Base-by-base conservation (phyloP, 176 grass and related monocot genomes). In the Oryza glumipatula region DNA sequence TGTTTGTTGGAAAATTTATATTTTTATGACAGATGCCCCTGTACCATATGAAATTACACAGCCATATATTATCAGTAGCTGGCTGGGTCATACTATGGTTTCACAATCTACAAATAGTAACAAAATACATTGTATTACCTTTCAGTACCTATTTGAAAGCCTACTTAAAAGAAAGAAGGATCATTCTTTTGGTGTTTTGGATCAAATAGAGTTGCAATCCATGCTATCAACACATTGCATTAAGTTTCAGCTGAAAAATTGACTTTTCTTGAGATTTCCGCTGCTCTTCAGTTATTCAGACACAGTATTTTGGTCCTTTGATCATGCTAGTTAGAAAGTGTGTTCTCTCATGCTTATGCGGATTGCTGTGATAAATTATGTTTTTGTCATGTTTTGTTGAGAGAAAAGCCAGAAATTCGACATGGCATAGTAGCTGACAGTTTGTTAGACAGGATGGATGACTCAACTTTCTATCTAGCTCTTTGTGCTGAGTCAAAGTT, bases 401-500 rank as follows among this genome's bases (percentile, higher is more conserved):
- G 24, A 26, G 74, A 41, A 70, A 67, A 11, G 7, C 39, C 41
- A 12, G 49, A 49, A 22, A 3, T 0, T 10, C 24, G 10, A 17
- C 14, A 30, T 16, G 17, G 14, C 21, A 39, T 7, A 33, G 19
- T 16, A 26, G 14, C 15, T 48, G 10, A 54, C n/a, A 77, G 26
- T 64, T 64, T n/a, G 3, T 82, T 77, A 15, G 58, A 77, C 49
- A 11, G 10, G 68, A 26, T n/a, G n/a, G 9, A 82, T 8, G 13
- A 88, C 36, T 6, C 49, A 41, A 49, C 22, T 48, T 15, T 36
- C 16, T 46, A n/a, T 68, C 23, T 0, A 14, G 35, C 46, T 63
- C 4, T 12, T 82, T 76, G 7, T 70, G 14, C 24, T 32, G 21
- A 21, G 16, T n/a, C 67, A 78, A 85, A 79, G 68, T 54, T 78